Base-by-base conservation (phyloP, 1,284 basidiomycete genomes). In the Ganoderma lingzhi region DNA sequence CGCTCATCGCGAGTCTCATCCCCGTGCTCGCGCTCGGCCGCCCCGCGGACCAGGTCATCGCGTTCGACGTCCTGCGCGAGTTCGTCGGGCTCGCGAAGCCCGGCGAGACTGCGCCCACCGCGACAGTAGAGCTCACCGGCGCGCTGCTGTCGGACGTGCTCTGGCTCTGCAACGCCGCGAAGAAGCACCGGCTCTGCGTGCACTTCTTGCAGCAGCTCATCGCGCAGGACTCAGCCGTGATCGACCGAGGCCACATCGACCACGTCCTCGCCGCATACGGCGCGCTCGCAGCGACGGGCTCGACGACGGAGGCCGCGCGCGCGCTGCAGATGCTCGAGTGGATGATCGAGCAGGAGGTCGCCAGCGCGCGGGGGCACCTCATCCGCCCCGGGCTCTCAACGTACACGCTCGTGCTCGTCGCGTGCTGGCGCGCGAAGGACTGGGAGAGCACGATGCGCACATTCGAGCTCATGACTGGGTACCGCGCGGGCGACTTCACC, bases 381-480 rank as follows among this genome's bases (percentile, higher is more conserved):
- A 81, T 90, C 45, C 79, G 84, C 64, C 90, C 89, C 0, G 78
- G 80, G 19, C 65, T 81, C 55, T 79, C 80, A n/a, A 87, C 87
- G 5, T 92, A 85, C 71, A 71, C 78, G 82, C 81, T 89, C 39
- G 88, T 88, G 61, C 82, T 93, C 71, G 79, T 80, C 68, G 84
- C 86, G 1, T 93, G 91, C 77, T 87, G 87, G 85, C 84, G 85
- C 63, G 82, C 82, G 51, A 82, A 77, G 19, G 90, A 93, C 78
- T 94, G 91, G 92, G 79, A 78, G 42, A 81, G 82, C 35, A 87
- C 90, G 1, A 77, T 81, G 58, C 83, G 84, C 63, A 80, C 86
- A 15, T 91, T 92, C 77, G 87, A 91, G 71, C 79, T 91, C 70
- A 88, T 93, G 87, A 88, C 90, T 5, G 91, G 91, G 5, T 87